Percentiles rank a stretch among this genome's conserved stretches.
These are phyloP conservation scores for Haplosporangium sp. DNA, from an alignment of 371 early-diverging fungal species.

Conservation along the genomic window DNA sequence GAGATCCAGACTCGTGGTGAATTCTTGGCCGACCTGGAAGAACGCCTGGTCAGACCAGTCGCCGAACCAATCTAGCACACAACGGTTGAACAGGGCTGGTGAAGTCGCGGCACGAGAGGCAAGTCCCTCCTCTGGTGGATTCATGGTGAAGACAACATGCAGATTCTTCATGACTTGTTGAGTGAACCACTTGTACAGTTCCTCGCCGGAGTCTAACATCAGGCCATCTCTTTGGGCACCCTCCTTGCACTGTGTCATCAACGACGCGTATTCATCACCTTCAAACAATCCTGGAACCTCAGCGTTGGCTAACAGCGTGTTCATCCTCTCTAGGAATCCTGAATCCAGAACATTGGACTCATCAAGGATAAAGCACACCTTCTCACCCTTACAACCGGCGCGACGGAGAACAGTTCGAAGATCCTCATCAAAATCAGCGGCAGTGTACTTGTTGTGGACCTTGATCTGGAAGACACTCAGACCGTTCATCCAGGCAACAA, in stretches of 20 bases:
- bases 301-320: slow-evolving; percentile 97
- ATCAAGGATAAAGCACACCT: slow-evolving; percentile 98
- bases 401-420: slow-evolving; percentile 91
- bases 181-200: slow-evolving; percentile 98
- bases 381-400: slow-evolving; percentile 97
- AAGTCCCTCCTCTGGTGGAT: slow-evolving; percentile 96
- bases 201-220: slow-evolving; percentile 94
- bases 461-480: slow-evolving; percentile 95
- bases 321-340: slow-evolving; percentile 98
- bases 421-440: slow-evolving; percentile 98
- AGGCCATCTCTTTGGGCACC: slow-evolving; percentile 93
- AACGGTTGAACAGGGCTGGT: slow-evolving; percentile 99
- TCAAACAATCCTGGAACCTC: slow-evolving; percentile 99
- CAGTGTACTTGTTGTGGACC: slow-evolving; percentile 95
- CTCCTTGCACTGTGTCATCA: slow-evolving; percentile 97
- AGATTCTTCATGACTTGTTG: slow-evolving; percentile 96
- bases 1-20: slow-evolving; percentile 90
- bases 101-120: slow-evolving; percentile 96
- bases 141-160: slow-evolving; percentile 99
- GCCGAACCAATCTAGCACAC: slow-evolving; percentile 99
- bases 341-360: slow-evolving; percentile 97
- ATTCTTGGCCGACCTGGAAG: slow-evolving; percentile 97
- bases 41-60: slow-evolving; percentile 99
- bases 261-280: slow-evolving; percentile 95
- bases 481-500: slow-evolving; percentile 99